A percentile compares a stretch with the other conserved stretches of the same genome.
Evolutionary conservation across 75 land plant genomes (phyloP).

Genomic region (Azolla pinnata): DNA sequence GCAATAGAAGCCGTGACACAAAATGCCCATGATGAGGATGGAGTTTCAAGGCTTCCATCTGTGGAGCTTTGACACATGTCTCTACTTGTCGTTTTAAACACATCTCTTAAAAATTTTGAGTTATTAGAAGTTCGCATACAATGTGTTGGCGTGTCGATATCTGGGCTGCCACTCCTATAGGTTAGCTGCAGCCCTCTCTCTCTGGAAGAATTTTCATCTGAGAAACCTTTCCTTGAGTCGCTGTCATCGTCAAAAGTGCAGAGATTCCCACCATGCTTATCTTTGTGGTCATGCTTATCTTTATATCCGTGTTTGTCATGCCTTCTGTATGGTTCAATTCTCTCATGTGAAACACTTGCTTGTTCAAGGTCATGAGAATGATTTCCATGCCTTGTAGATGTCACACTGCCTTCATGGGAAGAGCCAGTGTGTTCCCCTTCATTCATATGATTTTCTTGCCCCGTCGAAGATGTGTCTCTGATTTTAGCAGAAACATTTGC

Average conservation of each 20-base stretch:
- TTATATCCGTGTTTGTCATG: neutral
- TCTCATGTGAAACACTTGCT: neutral
- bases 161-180: conserved; percentile 1
- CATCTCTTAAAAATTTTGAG: neutral
- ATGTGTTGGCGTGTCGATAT: conserved; percentile 2
- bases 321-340: neutral
- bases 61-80: neutral
- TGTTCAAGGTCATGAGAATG: neutral
- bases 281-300: neutral
- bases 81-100: neutral
- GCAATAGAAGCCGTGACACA: conserved; percentile 12
- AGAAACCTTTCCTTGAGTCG: neutral
- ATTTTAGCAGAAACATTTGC: too few relatives aligned
- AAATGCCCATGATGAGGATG: conserved; percentile 5
- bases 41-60: conserved; percentile 4
- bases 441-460: too few relatives aligned
- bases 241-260: conserved; percentile 2
- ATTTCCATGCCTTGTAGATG: neutral
- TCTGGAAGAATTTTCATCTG: conserved; percentile 5
- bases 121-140: neutral
- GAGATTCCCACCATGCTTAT: neutral
- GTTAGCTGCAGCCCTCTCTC: conserved; percentile 2
- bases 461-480: too few relatives aligned
- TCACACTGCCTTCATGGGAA: neutral
- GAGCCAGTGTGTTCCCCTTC: too few relatives aligned